Base-by-base conservation (phyloP, 1,139 yeast species). In the Meyerozyma sp. region DNA sequence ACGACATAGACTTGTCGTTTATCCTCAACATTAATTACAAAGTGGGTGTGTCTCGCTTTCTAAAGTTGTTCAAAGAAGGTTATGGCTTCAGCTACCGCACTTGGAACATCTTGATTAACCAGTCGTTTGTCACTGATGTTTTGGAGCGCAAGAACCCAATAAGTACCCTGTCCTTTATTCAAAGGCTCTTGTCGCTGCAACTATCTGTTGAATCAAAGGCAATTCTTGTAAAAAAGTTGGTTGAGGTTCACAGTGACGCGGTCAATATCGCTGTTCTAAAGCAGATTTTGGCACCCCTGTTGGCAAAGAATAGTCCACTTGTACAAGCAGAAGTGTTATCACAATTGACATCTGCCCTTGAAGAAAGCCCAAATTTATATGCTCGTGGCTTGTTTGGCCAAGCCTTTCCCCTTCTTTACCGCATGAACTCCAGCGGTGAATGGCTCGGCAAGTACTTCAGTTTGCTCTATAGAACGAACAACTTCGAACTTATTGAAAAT, bases 21-120 rank as follows among this genome's bases (percentile, higher is more conserved):
- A 49, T 66, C 34, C 56, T 73, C 42, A 63, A 56, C 40, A 56
- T 66, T 9, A 64, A 66, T 45, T 63, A 61, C 42, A 48, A 60
- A 0, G 46, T 50, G 3, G 77, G 77, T 0, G 47, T 53, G 1
- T 46, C 48, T 3, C 53, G 50, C 40, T 72, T 72, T 45, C 36
- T 65, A 5, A 57, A 60, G 4, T 46, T 52, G 8, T 68, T 69
- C 44, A 47, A 49, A 10, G 53, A 58, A 16, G 74, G 73, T 1
- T 57, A 55, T 40, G 58, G 55, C 8, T 72, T 73, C 49, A 59
- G 55, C 26, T 45, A 55, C 9, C 49, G 46, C 1, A 72, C 77
- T 1, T 68, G 75, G 69, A 50, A 50, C 11, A 58, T 64, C n/a
- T 43, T 72, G 3, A 51, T 68, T 14, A 68, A 63, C 43, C 57